phyloP scores from a whole-genome alignment of 441 rosid species.

The Arabidopsis lyrata region DNA sequence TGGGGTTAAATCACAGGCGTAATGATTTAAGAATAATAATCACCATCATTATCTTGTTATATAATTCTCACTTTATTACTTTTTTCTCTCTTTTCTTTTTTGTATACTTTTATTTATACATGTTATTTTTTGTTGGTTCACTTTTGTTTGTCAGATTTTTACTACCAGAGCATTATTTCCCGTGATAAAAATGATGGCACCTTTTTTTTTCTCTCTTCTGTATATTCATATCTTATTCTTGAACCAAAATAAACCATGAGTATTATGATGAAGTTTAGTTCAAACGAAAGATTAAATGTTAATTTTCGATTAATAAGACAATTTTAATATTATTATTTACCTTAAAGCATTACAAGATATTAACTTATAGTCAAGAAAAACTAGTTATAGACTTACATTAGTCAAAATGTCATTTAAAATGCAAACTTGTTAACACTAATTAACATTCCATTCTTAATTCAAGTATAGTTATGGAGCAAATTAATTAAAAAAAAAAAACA shows the following conservation, averaged over 20 bases:
- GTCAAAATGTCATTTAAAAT: constrained; percentile 13
- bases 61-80: constrained; percentile 21
- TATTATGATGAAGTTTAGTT: constrained; percentile 18
- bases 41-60: constrained; percentile 47
- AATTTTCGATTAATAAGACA: not conserved
- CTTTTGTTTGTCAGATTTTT: constrained; percentile 24
- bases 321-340: not conserved
- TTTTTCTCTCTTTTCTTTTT: constrained; percentile 6
- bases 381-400: not conserved
- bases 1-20: constrained; percentile 42
- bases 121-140: not conserved
- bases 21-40: constrained; percentile 50
- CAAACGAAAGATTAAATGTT: not conserved
- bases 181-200: constrained; percentile 28
- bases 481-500: constrained; percentile 3
- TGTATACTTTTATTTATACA: not conserved
- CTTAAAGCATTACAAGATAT: not conserved
- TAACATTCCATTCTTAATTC: not conserved
- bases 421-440: constrained; percentile 5
- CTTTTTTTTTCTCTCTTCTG: not conserved
- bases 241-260: constrained; percentile 7
- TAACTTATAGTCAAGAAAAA: not conserved
- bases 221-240: constrained; percentile 15
- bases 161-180: constrained; percentile 16
- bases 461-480: constrained; percentile 11